Conservation (phyloP, 768 basidiomycete species). For the Auricularia heimuer region DNA sequence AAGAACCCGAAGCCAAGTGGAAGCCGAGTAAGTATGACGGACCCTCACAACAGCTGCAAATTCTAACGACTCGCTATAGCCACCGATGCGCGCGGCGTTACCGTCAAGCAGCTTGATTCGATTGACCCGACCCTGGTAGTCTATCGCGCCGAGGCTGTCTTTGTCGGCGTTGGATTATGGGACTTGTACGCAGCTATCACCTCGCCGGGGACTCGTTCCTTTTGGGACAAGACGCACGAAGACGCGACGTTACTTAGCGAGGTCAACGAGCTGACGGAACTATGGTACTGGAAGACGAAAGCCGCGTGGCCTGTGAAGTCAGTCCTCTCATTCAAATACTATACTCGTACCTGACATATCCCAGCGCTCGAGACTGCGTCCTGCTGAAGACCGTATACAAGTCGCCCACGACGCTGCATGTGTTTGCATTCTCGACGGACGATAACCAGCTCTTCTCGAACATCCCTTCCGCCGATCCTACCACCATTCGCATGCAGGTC, state of each 20-base stretch:
- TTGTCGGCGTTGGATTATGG: conserved; percentile 93
- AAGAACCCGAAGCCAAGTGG: conserved; percentile 99
- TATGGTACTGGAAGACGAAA: conserved; percentile 89
- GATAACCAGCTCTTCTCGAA: conserved; percentile 78
- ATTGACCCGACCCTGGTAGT: conserved; percentile 96
- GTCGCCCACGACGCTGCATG: conserved; percentile 86
- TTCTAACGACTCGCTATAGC: conserved; percentile 29
- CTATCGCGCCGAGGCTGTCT: conserved; percentile 92
- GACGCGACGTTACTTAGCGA: conserved; percentile 82
- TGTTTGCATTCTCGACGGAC: conserved; percentile 91
- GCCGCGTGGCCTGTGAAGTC: conserved; percentile 82
- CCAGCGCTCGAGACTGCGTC: conserved; percentile 69
- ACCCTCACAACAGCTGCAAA: not conserved
- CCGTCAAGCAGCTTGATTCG: conserved; percentile 90
- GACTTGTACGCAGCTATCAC: conserved; percentile 82
- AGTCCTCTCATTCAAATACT: conserved; percentile 35
- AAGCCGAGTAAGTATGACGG: conserved; percentile 51
- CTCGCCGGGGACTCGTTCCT: conserved; percentile 71
- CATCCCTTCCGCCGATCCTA: conserved; percentile 56
- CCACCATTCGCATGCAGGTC: conserved; percentile 86
- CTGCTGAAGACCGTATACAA: conserved; percentile 95
- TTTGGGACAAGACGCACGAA: conserved; percentile 88
- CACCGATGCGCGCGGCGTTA: conserved; percentile 81
- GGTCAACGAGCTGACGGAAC: conserved; percentile 79
- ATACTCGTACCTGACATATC: conserved; percentile 28